Evolutionary conservation across 202 grass and related monocot species (phyloP).

Genomic region (Bolboschoenoplectus hybrid): DNA sequence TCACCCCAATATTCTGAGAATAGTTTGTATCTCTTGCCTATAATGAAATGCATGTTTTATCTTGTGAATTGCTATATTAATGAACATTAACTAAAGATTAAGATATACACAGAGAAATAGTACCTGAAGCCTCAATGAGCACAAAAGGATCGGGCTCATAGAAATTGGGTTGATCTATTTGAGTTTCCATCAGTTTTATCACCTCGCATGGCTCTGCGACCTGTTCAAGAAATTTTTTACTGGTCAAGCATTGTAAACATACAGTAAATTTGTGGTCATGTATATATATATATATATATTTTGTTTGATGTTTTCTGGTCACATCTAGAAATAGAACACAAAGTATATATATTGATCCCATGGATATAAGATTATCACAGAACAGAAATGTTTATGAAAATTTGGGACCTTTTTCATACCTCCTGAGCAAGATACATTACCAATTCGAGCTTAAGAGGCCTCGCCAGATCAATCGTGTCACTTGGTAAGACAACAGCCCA

Average conservation of each 20-base stretch:
- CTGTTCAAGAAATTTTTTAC: not conserved
- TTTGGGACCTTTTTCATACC: conserved; percentile 21
- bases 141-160: conserved; percentile 22
- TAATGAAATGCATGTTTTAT: conserved; percentile 1
- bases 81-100: conserved; percentile 10
- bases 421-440: conserved; percentile 33
- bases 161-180: conserved; percentile 30
- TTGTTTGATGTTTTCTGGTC: too few relatives aligned
- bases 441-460: conserved; percentile 34
- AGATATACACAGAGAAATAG: not conserved
- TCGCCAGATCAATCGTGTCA: not conserved
- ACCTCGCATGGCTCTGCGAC: conserved; percentile 31
- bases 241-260: not conserved
- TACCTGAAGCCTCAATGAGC: conserved; percentile 17
- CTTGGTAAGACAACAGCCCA: conserved; percentile 25
- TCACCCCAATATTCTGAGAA: conserved; percentile 70
- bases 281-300: too few relatives aligned
- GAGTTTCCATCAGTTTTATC: conserved; percentile 21
- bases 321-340: not conserved
- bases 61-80: not conserved
- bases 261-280: too few relatives aligned
- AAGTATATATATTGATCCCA: not conserved
- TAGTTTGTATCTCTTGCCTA: conserved; percentile 72
- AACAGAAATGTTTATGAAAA: not conserved
- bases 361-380: not conserved